Evolutionary conservation across 2,329 filamentous ascomycete genomes (phyloP), one percentile per base, ranked within the genome.

Genomic region (Bipolaris bicolor): DNA sequence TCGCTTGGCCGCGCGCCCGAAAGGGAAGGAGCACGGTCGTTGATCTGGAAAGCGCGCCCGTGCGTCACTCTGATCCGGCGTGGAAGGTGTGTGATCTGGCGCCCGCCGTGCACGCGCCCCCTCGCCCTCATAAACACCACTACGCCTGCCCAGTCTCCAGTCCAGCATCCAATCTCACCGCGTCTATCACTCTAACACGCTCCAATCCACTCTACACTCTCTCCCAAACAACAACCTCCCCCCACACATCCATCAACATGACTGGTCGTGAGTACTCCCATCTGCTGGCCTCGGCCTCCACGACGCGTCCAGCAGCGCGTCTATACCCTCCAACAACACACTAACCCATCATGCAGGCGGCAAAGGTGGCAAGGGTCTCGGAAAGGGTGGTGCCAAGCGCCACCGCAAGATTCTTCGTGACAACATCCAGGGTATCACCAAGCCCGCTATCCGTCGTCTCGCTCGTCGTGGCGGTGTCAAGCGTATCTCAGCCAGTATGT

Each of bases 371-470:
- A 83, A 83, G 75, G 81, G 81, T 63, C 81, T 83, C 74, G 81
- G 81, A 67, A 83, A 83, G 76, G 81, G 81, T 62, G 81, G 81
- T 64, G 81, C 81, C 73, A 83, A 83, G 78, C 81, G 81, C 74
- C 81, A 83, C 68, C 79, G 81, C 65, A 83, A 83, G 80, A 83
- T 83, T 72, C 76, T 83, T 63, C 81, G 81, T 64, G 81, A 83
- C 79, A 82, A 83, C 79, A 83, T 82, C 72, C 81, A 82, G 72
- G 81, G 81, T 73, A 82, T 83, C 74, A 82, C 81, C 69, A 83
- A 83, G 79, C 80, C 81, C 64, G 81, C 81, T 58, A 82, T 83
- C 73, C 80, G 81, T 62, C 80, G 81, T 82, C 80, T 83, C 70
- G 81, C 80, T 65, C 81, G 81, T 75, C 81, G 81, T 80, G 80